A percentile compares a stretch with the other conserved stretches of the same genome.
Evolutionary conservation across 768 basidiomycete genomes (phyloP).

Genomic region (Suillus weaverae): DNA sequence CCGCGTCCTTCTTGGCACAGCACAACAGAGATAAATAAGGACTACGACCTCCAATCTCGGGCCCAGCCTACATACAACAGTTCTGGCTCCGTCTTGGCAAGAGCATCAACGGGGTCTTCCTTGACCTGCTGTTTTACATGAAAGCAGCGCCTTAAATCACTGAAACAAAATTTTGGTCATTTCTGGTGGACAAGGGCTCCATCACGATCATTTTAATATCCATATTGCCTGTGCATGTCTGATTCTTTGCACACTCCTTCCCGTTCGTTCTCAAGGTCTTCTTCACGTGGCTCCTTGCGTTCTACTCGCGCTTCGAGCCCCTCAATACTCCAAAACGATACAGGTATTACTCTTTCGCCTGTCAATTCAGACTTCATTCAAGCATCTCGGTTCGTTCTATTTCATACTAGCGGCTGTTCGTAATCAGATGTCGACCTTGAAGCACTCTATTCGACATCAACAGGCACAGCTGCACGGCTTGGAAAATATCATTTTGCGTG

Average conservation of each 20-base stretch:
- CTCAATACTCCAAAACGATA: slow-evolving; percentile 54
- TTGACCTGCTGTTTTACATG: background rate
- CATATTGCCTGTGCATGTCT: slow-evolving; percentile 31
- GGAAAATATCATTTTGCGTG: slow-evolving; percentile 66
- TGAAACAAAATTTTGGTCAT: slow-evolving; percentile 8
- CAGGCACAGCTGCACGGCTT: slow-evolving; percentile 74
- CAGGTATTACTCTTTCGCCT: slow-evolving; percentile 49
- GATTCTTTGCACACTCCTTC: slow-evolving; percentile 31
- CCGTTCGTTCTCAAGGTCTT: slow-evolving; percentile 46
- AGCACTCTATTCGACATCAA: slow-evolving; percentile 81
- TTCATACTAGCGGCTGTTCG: slow-evolving; percentile 62
- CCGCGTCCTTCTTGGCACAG: slow-evolving; percentile 20
- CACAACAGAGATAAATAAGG: slow-evolving; percentile 25
- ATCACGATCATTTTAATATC: slow-evolving; percentile 27
- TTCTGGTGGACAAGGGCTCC: slow-evolving; percentile 20
- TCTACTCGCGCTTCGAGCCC: slow-evolving; percentile 59
- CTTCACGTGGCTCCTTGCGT: slow-evolving; percentile 47
- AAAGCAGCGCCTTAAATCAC: background rate
- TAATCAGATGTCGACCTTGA: slow-evolving; percentile 77
- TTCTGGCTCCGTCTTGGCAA: background rate
- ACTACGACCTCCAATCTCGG: slow-evolving; percentile 7
- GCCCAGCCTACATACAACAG: background rate
- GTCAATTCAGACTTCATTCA: slow-evolving; percentile 23
- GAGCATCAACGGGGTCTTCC: background rate
- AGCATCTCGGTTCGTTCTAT: slow-evolving; percentile 26